Conservation (phyloP, 2,329 filamentous ascomycete species). For the Xylaria sp. region DNA sequence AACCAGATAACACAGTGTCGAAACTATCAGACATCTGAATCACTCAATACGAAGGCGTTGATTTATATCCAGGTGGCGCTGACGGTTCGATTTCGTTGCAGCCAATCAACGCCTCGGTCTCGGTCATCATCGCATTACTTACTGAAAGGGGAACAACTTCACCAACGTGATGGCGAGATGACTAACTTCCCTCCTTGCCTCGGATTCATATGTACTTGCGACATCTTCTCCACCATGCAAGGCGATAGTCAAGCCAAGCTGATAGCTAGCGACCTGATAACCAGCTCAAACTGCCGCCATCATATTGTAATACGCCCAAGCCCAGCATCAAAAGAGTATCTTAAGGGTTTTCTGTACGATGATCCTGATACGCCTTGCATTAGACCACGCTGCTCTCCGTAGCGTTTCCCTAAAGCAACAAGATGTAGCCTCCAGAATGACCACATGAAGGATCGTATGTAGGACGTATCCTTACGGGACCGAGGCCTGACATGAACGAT, state of each 20-base stretch:
- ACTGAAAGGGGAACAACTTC: neutral
- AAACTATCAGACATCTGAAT: neutral
- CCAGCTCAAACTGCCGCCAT: neutral
- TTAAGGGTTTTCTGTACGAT: neutral
- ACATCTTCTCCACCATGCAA: neutral
- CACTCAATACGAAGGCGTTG: neutral
- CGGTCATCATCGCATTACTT: neutral
- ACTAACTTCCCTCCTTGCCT: neutral
- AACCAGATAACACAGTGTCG: neutral
- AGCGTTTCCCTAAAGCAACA: neutral
- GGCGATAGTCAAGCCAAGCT: neutral
- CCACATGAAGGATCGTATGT: conserved; percentile 1
- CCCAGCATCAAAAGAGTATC: neutral
- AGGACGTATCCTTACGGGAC: conserved; percentile 10
- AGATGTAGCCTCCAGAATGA: neutral
- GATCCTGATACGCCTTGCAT: neutral
- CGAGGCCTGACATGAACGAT: conserved; percentile 16
- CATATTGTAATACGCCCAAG: neutral
- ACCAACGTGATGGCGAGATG: neutral
- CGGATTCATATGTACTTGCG: neutral
- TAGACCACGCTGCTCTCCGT: conserved; percentile 1
- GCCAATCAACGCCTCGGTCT: neutral
- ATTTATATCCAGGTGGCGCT: neutral
- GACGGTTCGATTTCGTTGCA: neutral
- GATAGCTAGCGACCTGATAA: neutral